Conservation (phyloP, 805 yeast genomes). For the Geotrichum ghanense region DNA sequence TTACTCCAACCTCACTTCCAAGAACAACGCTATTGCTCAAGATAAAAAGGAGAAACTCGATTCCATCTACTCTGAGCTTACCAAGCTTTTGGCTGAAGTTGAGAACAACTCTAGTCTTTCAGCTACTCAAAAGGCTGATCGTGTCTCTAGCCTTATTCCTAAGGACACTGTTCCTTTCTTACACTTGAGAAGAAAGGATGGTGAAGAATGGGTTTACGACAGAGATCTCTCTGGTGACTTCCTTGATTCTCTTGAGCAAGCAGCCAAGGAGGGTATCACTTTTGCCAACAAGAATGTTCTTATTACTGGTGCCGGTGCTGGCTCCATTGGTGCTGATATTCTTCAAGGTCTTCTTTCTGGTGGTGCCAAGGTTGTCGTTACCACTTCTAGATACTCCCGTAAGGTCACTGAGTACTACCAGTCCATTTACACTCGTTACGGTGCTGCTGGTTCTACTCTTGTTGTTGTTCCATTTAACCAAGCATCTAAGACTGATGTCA, state of each 20-base stretch:
- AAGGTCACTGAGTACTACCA: slow-evolving; percentile 94
- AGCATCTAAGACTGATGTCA: slow-evolving; percentile 91
- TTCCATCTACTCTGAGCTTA: slow-evolving; percentile 21
- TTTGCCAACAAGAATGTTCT: slow-evolving; percentile 82
- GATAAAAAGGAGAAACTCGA: slow-evolving; percentile 32
- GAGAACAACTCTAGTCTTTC: slow-evolving; percentile 23
- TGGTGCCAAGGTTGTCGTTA: slow-evolving; percentile 95
- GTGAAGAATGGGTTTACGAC: slow-evolving; percentile 73
- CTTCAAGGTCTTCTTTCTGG: slow-evolving; percentile 91
- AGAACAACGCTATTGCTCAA: slow-evolving; percentile 46
- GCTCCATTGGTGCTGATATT: slow-evolving; percentile 96
- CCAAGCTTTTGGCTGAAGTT: slow-evolving; percentile 32
- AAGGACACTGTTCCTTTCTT: slow-evolving; percentile 83
- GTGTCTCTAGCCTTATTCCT: slow-evolving; percentile 9
- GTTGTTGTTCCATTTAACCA: slow-evolving; percentile 98
- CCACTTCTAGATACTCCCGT: slow-evolving; percentile 92
- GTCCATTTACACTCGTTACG: slow-evolving; percentile 80
- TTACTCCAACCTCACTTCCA: slow-evolving; percentile 70
- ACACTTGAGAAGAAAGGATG: slow-evolving; percentile 76
- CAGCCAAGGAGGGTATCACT: slow-evolving; percentile 89
- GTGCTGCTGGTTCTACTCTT: slow-evolving; percentile 84
- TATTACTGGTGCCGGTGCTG: slow-evolving; percentile 97
- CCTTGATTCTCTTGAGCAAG: slow-evolving; percentile 84
- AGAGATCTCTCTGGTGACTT: slow-evolving; percentile 62
- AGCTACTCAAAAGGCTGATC: slow-evolving; percentile 16